phyloP scores from a whole-genome alignment of 768 basidiomycete species.

The Neoboletus brunneissimus region DNA sequence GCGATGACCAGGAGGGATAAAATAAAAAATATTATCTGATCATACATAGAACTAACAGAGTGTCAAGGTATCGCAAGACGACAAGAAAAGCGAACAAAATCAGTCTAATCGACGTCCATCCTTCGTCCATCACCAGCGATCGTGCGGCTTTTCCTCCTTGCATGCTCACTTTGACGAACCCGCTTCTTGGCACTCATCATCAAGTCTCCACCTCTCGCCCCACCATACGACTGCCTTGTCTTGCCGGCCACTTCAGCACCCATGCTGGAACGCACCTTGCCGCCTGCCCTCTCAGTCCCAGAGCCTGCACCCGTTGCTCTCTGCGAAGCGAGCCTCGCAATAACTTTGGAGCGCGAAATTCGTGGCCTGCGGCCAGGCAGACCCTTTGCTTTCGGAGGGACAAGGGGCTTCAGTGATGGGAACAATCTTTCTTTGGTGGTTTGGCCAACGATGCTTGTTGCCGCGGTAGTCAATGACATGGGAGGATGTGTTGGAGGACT shows the following conservation, averaged over 20 bases:
- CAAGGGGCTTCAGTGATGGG: conserved; percentile 11
- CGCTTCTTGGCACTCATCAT: conserved; percentile 69
- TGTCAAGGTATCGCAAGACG: conserved; percentile 10
- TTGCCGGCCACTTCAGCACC: conserved; percentile 35
- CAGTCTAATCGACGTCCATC: conserved; percentile 14
- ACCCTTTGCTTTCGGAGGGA: conserved; percentile 30
- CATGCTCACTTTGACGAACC: conserved; percentile 74
- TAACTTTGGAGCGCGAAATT: conserved; percentile 79
- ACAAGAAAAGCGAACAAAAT: background rate
- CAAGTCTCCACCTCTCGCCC: conserved; percentile 36
- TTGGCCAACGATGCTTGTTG: conserved; percentile 23
- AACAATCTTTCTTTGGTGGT: background rate
- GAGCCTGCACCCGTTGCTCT: conserved; percentile 39
- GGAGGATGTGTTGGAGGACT: conserved; percentile 23
- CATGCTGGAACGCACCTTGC: conserved; percentile 51
- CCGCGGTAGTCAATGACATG: conserved; percentile 33
- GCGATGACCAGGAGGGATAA: background rate
- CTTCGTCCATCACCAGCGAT: conserved; percentile 13
- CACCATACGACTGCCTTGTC: conserved; percentile 22
- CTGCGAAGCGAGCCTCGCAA: conserved; percentile 72
- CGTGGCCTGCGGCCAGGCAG: conserved; percentile 60
- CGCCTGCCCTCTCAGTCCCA: conserved; percentile 23
- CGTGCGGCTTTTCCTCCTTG: conserved; percentile 50
- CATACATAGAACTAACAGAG: conserved; percentile 9
- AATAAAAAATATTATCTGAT: conserved; percentile 4